These are phyloP conservation scores for Mucor sp. DNA, from an alignment of 371 early-diverging fungal genomes.

Conservation along the genomic window DNA sequence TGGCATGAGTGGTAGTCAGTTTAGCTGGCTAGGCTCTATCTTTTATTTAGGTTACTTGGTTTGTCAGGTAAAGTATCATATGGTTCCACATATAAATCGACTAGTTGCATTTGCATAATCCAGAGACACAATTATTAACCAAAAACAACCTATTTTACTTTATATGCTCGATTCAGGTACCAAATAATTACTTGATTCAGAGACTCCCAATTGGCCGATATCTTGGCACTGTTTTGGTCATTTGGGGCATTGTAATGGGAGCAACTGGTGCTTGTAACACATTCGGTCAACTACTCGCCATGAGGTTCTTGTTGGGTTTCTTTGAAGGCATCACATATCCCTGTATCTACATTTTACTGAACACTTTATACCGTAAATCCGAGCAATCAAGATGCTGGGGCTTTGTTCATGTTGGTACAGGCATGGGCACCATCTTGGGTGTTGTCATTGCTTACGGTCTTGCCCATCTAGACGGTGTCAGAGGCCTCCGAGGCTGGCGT, in stretches of 20 bases:
- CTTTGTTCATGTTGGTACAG: conserved; percentile 24
- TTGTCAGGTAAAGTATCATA: conserved; percentile 28
- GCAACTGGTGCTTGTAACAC: conserved; percentile 24
- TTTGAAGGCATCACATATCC: conserved; percentile 40
- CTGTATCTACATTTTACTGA: conserved; percentile 29
- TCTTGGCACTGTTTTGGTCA: conserved; percentile 27
- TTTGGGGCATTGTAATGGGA: conserved; percentile 37
- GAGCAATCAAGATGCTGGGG: conserved; percentile 38
- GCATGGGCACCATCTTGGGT: conserved; percentile 31
- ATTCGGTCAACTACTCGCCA: conserved; percentile 28
- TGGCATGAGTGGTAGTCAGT: conserved; percentile 22
- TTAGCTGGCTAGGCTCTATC: conserved; percentile 34
- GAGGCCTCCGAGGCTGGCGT: conserved; percentile 17
- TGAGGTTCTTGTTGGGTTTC: conserved; percentile 35
- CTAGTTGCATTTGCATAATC: not conserved
- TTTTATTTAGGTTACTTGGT: conserved; percentile 41
- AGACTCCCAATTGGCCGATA: conserved; percentile 31
- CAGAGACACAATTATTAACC: not conserved
- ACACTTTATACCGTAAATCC: conserved; percentile 33
- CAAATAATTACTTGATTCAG: conserved; percentile 41
- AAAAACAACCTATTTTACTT: not conserved
- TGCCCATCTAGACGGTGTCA: conserved; percentile 19
- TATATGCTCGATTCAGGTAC: conserved; percentile 12
- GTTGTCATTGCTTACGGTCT: conserved; percentile 33
- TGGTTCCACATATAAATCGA: not conserved